Percentiles rank a stretch among this genome's conserved stretches.
Conservation (phyloP, 1,284 basidiomycete genomes). For the Pulchroboletus neoregius region DNA sequence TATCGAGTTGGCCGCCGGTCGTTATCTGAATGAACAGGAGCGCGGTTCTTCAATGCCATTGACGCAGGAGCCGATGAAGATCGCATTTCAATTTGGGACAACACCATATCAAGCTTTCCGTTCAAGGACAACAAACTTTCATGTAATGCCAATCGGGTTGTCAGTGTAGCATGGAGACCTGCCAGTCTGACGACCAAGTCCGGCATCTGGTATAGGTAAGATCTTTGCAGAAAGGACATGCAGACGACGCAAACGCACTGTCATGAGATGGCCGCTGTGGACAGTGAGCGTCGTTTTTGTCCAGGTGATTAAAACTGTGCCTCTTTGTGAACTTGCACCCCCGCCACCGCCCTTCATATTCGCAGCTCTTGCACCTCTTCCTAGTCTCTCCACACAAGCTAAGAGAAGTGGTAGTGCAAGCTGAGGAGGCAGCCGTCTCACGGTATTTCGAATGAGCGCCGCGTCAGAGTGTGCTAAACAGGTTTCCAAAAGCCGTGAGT, state of each 20-base stretch:
- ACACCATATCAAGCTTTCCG: conserved; percentile 89
- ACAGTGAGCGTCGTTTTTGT: conserved; percentile 82
- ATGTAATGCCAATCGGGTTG: conserved; percentile 77
- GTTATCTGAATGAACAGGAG: conserved; percentile 27
- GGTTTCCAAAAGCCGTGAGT: conserved; percentile 83
- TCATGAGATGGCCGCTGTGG: conserved; percentile 93
- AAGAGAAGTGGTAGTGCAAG: conserved; percentile 85
- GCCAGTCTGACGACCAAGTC: conserved; percentile 82
- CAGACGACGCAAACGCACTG: conserved; percentile 50
- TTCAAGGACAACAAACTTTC: conserved; percentile 83
- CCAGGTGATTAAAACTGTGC: conserved; percentile 84
- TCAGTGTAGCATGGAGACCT: conserved; percentile 79
- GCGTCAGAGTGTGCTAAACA: conserved; percentile 86
- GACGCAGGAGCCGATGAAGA: conserved; percentile 59
- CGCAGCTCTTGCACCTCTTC: conserved; percentile 67
- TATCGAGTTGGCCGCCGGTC: conserved; percentile 51
- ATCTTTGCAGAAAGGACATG: conserved; percentile 7
- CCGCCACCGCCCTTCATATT: conserved; percentile 79
- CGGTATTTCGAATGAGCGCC: conserved; percentile 82
- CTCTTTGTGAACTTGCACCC: conserved; percentile 82
- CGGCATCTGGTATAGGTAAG: conserved; percentile 59
- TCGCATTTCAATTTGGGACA: conserved; percentile 89
- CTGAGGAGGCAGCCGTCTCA: conserved; percentile 85
- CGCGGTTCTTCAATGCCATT: conserved; percentile 41
- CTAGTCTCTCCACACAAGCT: conserved; percentile 87